A percentile compares a stretch with the other conserved stretches of the same genome.
phyloP scores from a whole-genome alignment of 495 filamentous ascomycete genomes.

The Aspergillus taichungensis region DNA sequence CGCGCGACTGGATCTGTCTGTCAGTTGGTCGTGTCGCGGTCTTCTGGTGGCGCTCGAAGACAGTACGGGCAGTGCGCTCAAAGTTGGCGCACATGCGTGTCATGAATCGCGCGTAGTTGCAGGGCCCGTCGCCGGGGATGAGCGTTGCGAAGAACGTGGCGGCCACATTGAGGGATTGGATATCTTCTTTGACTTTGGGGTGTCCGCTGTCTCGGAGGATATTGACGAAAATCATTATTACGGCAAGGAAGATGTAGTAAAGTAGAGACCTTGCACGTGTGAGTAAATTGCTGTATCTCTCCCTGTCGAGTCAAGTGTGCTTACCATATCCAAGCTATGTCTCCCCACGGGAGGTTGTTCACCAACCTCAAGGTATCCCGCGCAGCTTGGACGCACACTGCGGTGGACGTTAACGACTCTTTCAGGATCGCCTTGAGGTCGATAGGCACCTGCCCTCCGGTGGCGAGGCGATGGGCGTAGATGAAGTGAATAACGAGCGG shows the following conservation, averaged over 20 bases:
- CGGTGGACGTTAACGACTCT: conserved; percentile 72
- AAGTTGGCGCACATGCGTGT: conserved; percentile 81
- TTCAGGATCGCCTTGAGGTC: conserved; percentile 46
- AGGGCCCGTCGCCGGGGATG: conserved; percentile 52
- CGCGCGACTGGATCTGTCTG: conserved; percentile 4
- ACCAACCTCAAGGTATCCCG: conserved; percentile 83
- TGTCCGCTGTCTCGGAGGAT: conserved; percentile 84
- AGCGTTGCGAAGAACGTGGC: conserved; percentile 79
- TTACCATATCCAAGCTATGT: conserved; percentile 88
- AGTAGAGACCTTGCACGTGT: conserved; percentile 63
- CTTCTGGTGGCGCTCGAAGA: conserved; percentile 79
- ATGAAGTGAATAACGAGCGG: conserved; percentile 74
- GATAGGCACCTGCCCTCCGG: not conserved
- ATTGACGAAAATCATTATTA: conserved; percentile 89
- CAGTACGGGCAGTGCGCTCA: conserved; percentile 77
- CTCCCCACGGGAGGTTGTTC: conserved; percentile 88
- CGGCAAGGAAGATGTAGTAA: conserved; percentile 88
- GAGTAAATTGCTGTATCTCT: not conserved
- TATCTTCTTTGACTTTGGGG: conserved; percentile 69
- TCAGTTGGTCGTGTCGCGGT: conserved; percentile 27
- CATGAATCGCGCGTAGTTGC: conserved; percentile 80
- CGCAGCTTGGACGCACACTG: conserved; percentile 78
- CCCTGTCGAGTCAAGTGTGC: not conserved
- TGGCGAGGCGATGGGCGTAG: conserved; percentile 5
- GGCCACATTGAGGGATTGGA: conserved; percentile 77